Percentiles rank a stretch among this genome's conserved stretches.
These are phyloP conservation scores for Cotoneaster glaucophyllus DNA, from an alignment of 306 rosid genomes.

Conservation along the genomic window DNA sequence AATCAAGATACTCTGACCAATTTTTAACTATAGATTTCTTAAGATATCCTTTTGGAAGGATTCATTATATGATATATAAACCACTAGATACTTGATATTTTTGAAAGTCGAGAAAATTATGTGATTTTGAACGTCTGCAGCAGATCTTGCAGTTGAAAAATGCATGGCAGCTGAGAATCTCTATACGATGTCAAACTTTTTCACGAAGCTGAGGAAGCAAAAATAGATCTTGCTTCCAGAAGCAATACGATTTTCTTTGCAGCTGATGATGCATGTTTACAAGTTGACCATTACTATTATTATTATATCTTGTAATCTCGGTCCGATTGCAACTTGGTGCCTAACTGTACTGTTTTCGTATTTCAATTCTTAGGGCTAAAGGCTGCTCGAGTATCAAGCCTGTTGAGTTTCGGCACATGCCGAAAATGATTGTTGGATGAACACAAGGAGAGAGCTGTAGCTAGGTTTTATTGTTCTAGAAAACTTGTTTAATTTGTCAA, in stretches of 20 bases:
- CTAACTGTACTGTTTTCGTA: neutral
- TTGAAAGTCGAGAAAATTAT: neutral
- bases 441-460: neutral
- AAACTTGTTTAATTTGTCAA: neutral
- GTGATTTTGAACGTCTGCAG: neutral
- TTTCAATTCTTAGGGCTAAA: neutral
- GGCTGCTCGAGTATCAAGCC: neutral
- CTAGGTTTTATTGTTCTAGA: neutral
- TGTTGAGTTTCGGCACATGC: neutral
- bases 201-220: neutral
- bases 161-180: slow-evolving; percentile 5
- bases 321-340: neutral
- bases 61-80: neutral
- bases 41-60: neutral
- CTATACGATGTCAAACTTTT: neutral
- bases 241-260: neutral
- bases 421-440: neutral
- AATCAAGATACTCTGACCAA: neutral
- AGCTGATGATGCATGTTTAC: neutral
- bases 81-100: neutral
- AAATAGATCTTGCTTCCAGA: slow-evolving; percentile 1
- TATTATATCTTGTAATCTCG: neutral
- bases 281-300: too few relatives aligned
- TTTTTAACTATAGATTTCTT: neutral
- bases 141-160: slow-evolving; percentile 22